Conservation (phyloP, 2,329 filamentous ascomycete species). For the Exophiala calicioides region DNA sequence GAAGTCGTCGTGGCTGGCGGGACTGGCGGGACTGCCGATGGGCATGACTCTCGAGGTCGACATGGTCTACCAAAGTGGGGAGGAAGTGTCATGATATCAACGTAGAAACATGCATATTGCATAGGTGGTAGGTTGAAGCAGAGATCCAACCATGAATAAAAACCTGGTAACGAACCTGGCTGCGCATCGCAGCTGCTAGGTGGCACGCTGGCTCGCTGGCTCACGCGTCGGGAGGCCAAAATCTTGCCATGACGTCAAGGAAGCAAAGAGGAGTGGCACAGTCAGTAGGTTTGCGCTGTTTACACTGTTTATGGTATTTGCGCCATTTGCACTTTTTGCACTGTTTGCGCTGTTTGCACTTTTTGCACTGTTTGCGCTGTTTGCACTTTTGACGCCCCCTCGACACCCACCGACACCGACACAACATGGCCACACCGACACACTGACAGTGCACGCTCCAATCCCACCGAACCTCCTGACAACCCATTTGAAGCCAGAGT, state of each 20-base stretch:
- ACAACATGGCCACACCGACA: too few species aligned
- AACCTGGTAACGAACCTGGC: too few species aligned
- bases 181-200: too few species aligned
- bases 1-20: constrained; percentile 16
- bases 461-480: too few species aligned
- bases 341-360: too few species aligned
- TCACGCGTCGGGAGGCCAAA: too few species aligned
- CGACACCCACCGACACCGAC: neutral
- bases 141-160: too few species aligned
- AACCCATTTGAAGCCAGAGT: too few species aligned
- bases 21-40: constrained; percentile 16
- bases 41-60: constrained; percentile 17
- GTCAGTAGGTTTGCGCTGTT: neutral
- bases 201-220: too few species aligned
- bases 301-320: too few species aligned
- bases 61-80: neutral
- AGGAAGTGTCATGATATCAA: neutral
- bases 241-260: constrained; percentile 6
- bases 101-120: neutral
- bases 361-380: neutral
- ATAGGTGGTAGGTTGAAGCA: neutral
- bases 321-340: too few species aligned
- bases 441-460: too few species aligned
- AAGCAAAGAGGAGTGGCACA: neutral
- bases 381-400: constrained; percentile 2